Percentiles rank a stretch among this genome's conserved stretches.
These are phyloP conservation scores for Leptographium lundbergii DNA, from an alignment of 2,329 filamentous ascomycete species.

Conservation along the genomic window DNA sequence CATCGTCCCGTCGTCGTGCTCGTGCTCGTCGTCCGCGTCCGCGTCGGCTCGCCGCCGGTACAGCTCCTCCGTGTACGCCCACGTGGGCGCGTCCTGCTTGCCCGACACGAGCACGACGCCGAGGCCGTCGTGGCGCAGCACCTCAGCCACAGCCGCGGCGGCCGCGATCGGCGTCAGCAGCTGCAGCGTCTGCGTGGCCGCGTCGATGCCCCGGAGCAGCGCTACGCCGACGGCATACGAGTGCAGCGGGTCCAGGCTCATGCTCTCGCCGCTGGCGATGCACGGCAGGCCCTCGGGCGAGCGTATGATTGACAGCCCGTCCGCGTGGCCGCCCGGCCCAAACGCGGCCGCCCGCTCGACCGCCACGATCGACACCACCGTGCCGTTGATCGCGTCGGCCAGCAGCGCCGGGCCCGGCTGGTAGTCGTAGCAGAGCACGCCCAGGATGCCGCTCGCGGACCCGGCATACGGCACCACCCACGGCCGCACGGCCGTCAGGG, in stretches of 20 bases:
- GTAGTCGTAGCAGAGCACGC: conserved; percentile 55
- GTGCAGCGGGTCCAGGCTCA: conserved; percentile 44
- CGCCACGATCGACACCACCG: conserved; percentile 53
- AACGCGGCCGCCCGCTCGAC: conserved; percentile 43
- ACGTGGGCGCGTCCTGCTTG: conserved; percentile 54
- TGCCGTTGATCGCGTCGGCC: conserved; percentile 54
- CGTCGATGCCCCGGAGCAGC: conserved; percentile 58
- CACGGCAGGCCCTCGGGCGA: conserved; percentile 47
- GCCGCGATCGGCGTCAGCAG: conserved; percentile 44
- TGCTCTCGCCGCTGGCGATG: conserved; percentile 40
- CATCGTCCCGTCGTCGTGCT: no score
- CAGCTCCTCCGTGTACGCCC: conserved; percentile 56
- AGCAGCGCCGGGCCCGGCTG: conserved; percentile 46
- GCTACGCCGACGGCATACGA: conserved; percentile 51
- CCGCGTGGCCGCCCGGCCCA: conserved; percentile 14
- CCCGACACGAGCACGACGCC: conserved; percentile 53
- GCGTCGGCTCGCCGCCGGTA: conserved; percentile 22
- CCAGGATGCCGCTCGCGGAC: conserved; percentile 40
- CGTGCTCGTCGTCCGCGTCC: conserved; percentile 20
- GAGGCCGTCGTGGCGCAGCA: conserved; percentile 21
- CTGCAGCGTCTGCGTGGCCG: conserved; percentile 36
- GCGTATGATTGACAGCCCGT: conserved; percentile 15
- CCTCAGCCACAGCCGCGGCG: conserved; percentile 1
- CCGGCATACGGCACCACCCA: conserved; percentile 49
- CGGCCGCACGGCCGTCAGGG: conserved; percentile 44